phyloP scores from a whole-genome alignment of 2,329 filamentous ascomycete genomes.

The Claviceps spartinae region DNA sequence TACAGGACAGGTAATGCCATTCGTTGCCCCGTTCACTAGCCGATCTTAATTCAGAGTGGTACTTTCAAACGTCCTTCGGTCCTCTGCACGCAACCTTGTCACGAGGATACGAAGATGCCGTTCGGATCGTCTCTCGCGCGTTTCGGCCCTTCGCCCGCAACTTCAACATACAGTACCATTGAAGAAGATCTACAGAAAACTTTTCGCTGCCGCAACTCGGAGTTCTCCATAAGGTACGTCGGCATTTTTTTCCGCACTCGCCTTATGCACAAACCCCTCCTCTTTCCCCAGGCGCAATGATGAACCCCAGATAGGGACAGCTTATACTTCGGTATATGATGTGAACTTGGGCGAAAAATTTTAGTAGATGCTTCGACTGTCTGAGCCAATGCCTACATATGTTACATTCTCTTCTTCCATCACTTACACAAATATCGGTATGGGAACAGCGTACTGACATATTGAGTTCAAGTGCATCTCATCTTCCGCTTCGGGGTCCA shows the following conservation, averaged over 20 bases:
- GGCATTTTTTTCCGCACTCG: background rate
- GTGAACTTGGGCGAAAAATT: slow-evolving; percentile 83
- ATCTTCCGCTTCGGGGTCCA: slow-evolving; percentile 35
- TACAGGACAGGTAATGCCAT: too few species aligned
- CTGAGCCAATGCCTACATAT: slow-evolving; percentile 41
- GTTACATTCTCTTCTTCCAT: background rate
- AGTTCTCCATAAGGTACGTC: slow-evolving; percentile 72
- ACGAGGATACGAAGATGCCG: too few species aligned
- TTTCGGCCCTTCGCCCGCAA: too few species aligned
- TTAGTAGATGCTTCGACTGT: slow-evolving; percentile 99
- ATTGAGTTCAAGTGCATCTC: slow-evolving; percentile 60
- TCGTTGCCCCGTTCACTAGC: too few species aligned
- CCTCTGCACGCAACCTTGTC: too few species aligned
- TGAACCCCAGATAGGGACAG: slow-evolving; percentile 99
- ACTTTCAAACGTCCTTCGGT: too few species aligned
- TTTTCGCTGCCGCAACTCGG: slow-evolving; percentile 43
- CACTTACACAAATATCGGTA: background rate
- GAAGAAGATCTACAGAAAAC: too few species aligned
- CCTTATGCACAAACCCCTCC: background rate
- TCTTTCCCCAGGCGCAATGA: slow-evolving; percentile 44
- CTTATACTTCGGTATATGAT: slow-evolving; percentile 91
- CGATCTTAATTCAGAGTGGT: too few species aligned
- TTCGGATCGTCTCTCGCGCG: too few species aligned
- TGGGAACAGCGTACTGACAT: slow-evolving; percentile 13
- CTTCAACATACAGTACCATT: too few species aligned